phyloP scores from a whole-genome alignment of 352 stramenopile genomes.

The Plasmopara viticola region DNA sequence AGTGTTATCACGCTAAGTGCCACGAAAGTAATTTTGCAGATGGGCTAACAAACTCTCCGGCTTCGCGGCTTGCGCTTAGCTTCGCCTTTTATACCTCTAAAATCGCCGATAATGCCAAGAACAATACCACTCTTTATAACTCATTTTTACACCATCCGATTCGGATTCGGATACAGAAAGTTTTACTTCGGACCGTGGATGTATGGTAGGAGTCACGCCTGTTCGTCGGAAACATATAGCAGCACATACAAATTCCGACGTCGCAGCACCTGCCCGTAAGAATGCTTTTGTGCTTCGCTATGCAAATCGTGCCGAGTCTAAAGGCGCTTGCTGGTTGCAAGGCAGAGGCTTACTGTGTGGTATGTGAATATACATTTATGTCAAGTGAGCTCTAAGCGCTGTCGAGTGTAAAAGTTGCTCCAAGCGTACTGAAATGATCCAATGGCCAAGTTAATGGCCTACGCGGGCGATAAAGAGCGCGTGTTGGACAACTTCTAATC shows the following conservation, averaged over 20 bases:
- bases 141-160: constrained; percentile 29
- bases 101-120: constrained; percentile 10
- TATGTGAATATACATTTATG: constrained; percentile 45
- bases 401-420: constrained; percentile 25
- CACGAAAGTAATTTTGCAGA: constrained; percentile 16
- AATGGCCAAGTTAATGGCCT: too few relatives aligned
- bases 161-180: constrained; percentile 20
- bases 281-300: constrained; percentile 44
- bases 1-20: constrained; percentile 15
- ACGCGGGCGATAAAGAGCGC: too few relatives aligned
- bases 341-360: constrained; percentile 39
- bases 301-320: constrained; percentile 54
- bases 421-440: constrained; percentile 7
- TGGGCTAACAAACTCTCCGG: constrained; percentile 16
- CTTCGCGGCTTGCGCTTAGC: constrained; percentile 5
- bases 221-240: constrained; percentile 15
- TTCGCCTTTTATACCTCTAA: constrained; percentile 13
- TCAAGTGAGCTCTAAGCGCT: constrained; percentile 42
- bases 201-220: constrained; percentile 1
- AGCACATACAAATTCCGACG: constrained; percentile 1
- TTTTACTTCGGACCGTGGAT: neutral
- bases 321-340: constrained; percentile 54
- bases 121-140: constrained; percentile 31
- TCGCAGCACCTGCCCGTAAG: constrained; percentile 15
- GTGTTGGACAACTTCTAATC: too few relatives aligned